phyloP scores from a whole-genome alignment of 345 rosid species.

The Gossypium longicalyx region DNA sequence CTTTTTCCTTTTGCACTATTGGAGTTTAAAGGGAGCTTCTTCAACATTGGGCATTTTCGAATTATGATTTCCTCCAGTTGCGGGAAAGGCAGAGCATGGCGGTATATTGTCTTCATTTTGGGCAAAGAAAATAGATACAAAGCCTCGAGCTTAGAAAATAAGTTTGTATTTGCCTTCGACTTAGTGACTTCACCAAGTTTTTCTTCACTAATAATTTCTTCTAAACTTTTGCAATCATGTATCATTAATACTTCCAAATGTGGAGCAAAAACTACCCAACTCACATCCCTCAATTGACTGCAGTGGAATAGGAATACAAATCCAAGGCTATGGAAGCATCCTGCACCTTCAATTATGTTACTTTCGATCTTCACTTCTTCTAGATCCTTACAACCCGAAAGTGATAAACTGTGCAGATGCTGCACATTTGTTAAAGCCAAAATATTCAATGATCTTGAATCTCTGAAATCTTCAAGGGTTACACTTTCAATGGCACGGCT shows the following conservation, averaged over 20 bases:
- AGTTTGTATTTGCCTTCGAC: not conserved
- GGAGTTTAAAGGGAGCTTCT: not conserved
- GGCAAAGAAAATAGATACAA: accelerated
- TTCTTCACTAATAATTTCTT: not conserved
- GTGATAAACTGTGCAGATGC: accelerated
- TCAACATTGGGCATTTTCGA: not conserved
- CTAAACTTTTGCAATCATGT: accelerated
- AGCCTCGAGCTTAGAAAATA: not conserved
- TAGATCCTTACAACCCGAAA: accelerated
- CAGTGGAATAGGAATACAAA: accelerated
- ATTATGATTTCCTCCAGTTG: not conserved
- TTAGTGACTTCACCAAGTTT: not conserved
- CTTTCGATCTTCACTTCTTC: too few species aligned
- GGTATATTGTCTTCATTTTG: not conserved
- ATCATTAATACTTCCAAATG: not conserved
- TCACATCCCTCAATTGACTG: not conserved
- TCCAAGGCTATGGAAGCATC: not conserved
- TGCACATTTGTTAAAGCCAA: too few species aligned
- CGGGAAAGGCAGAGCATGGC: not conserved
- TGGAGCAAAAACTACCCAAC: not conserved
- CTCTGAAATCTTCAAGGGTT: accelerated
- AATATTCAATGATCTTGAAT: too few species aligned
- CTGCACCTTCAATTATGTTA: not conserved
- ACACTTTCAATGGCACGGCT: not conserved
- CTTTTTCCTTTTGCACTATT: not conserved